A percentile compares a stretch with the other conserved stretches of the same genome.
These are phyloP conservation scores for Rhododendron simsii DNA, from an alignment of 148 eudicot species.

Conservation along the genomic window DNA sequence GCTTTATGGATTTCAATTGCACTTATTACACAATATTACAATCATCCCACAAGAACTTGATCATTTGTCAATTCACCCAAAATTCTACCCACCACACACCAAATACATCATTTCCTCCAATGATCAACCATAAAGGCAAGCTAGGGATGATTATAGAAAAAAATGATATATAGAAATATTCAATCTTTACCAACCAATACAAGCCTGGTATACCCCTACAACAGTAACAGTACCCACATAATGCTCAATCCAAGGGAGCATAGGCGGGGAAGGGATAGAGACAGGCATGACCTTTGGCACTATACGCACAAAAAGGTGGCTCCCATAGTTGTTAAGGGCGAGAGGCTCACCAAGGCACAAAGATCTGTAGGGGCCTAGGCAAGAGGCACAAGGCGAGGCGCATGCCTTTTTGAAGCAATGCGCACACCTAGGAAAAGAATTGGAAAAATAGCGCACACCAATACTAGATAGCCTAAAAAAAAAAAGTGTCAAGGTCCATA, in stretches of 20 bases:
- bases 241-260: background rate
- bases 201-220: background rate
- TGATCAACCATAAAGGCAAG: background rate
- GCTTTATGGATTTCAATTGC: background rate
- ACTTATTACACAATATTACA: background rate
- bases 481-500: no score
- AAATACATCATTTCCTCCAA: background rate
- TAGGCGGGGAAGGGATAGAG: background rate
- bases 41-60: background rate
- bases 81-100: background rate
- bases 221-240: background rate
- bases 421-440: no score
- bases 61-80: background rate
- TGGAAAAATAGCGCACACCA: no score
- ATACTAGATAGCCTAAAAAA: no score
- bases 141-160: background rate
- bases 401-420: no score
- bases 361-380: no score
- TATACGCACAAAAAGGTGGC: background rate
- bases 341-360: background rate
- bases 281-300: background rate
- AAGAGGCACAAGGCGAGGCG: no score
- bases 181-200: background rate
- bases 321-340: background rate
- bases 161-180: background rate